A percentile compares a stretch with the other conserved stretches of the same genome.
Conservation (phyloP, 257 asterid species). For the Knoxia roxburghii region DNA sequence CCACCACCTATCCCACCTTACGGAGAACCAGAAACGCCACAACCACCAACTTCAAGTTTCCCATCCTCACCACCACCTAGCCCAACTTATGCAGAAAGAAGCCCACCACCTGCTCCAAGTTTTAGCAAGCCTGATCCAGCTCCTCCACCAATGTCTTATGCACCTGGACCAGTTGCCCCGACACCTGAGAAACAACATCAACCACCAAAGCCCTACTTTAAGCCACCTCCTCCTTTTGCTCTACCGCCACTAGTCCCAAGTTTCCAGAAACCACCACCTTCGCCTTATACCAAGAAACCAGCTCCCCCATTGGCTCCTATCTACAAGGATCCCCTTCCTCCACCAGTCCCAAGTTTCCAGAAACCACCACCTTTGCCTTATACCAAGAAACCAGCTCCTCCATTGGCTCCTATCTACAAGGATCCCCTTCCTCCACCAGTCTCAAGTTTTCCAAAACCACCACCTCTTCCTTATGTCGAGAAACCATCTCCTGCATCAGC, state of each 20-base stretch:
- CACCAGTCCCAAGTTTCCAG: background rate
- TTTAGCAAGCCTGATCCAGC: conserved; percentile 1
- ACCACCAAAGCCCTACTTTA: conserved; percentile 2
- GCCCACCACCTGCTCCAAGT: background rate
- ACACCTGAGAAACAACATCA: background rate
- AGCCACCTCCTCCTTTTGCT: background rate
- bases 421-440: background rate
- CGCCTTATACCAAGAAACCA: background rate
- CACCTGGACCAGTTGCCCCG: background rate
- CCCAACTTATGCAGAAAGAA: background rate
- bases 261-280: background rate
- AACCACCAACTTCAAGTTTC: background rate
- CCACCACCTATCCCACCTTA: background rate
- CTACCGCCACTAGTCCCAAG: background rate
- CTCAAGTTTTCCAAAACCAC: background rate
- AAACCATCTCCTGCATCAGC: background rate
- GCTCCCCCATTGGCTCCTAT: conserved; percentile 1
- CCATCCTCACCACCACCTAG: conserved; percentile 9
- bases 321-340: background rate
- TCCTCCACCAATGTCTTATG: background rate
- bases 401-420: background rate
- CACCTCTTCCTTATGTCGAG: background rate
- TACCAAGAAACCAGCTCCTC: conserved; percentile 3
- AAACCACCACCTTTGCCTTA: too few species aligned
- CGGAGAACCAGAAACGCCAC: background rate